Conservation (phyloP, 495 filamentous ascomycete species). For the Penicillium subrubescens region DNA sequence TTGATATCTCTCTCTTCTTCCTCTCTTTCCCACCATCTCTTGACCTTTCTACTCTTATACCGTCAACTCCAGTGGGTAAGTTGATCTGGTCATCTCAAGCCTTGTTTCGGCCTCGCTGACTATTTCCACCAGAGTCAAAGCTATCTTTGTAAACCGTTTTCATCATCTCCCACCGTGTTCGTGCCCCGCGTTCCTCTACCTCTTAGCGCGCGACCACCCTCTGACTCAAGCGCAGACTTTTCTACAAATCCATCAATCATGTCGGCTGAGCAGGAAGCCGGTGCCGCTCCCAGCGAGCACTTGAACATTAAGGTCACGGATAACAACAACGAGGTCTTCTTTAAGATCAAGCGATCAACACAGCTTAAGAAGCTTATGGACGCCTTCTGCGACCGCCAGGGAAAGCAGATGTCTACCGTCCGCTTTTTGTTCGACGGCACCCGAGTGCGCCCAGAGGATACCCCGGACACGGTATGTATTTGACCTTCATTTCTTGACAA, state of each 20-base stretch:
- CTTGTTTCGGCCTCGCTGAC: background rate
- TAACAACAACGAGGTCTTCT: constrained; percentile 99
- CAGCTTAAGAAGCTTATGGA: constrained; percentile 98
- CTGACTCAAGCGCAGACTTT: constrained; percentile 9
- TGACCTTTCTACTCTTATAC: background rate
- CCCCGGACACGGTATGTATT: constrained; percentile 82
- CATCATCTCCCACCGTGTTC: constrained; percentile 8
- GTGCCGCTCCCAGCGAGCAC: constrained; percentile 72
- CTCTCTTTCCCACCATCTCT: constrained; percentile 8
- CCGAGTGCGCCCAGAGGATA: constrained; percentile 85
- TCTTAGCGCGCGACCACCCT: background rate
- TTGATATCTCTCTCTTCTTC: constrained; percentile 25
- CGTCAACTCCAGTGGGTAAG: constrained; percentile 3
- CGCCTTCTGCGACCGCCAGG: constrained; percentile 96
- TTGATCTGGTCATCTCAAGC: background rate
- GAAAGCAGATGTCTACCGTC: constrained; percentile 80
- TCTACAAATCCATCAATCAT: constrained; percentile 11
- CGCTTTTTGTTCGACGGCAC: constrained; percentile 96
- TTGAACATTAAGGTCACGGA: constrained; percentile 99
- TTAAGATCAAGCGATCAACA: constrained; percentile 99
- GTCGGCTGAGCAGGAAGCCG: constrained; percentile 40
- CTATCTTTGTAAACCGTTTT: background rate
- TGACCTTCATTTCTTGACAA: constrained; percentile 4
- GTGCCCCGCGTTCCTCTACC: constrained; percentile 5
- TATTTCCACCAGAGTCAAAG: background rate